Percentiles rank a stretch among this genome's conserved stretches.
phyloP scores from a whole-genome alignment of 2,329 filamentous ascomycete genomes.

The Pseudogymnoascus sp. region DNA sequence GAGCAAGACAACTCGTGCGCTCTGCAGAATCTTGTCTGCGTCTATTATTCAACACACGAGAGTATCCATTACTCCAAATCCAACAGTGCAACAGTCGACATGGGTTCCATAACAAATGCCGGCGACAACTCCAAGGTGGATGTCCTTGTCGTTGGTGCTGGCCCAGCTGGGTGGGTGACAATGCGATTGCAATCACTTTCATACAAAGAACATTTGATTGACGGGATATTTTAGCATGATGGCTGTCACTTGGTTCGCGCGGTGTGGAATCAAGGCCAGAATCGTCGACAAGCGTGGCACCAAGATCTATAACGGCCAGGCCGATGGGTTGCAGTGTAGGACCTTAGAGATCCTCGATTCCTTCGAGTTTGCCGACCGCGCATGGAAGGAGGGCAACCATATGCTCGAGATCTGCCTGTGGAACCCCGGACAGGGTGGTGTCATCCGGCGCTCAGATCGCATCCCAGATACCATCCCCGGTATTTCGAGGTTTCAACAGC shows the following conservation, averaged over 20 bases:
- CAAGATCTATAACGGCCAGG: conserved; percentile 31
- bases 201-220: neutral
- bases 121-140: conserved; percentile 30
- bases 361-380: conserved; percentile 56
- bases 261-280: conserved; percentile 38
- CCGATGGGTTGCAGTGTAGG: conserved; percentile 52
- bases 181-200: neutral
- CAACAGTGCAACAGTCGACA: neutral
- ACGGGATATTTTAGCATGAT: conserved; percentile 29
- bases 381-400: conserved; percentile 58
- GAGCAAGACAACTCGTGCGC: neutral
- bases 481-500: conserved; percentile 54
- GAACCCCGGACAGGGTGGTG: conserved; percentile 53
- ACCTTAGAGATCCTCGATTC: conserved; percentile 67
- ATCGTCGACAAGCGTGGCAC: conserved; percentile 38
- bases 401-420: conserved; percentile 55
- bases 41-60: neutral
- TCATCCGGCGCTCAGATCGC: conserved; percentile 48
- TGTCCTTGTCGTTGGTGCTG: conserved; percentile 42
- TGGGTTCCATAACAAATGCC: neutral
- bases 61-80: neutral
- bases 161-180: conserved; percentile 32
- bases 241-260: conserved; percentile 41
- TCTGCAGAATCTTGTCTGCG: neutral
- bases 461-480: conserved; percentile 55